Evolutionary conservation across 164 flowering plant species (phyloP), one percentile per base, ranked within the genome.

Genomic region (Annona squamosa): DNA sequence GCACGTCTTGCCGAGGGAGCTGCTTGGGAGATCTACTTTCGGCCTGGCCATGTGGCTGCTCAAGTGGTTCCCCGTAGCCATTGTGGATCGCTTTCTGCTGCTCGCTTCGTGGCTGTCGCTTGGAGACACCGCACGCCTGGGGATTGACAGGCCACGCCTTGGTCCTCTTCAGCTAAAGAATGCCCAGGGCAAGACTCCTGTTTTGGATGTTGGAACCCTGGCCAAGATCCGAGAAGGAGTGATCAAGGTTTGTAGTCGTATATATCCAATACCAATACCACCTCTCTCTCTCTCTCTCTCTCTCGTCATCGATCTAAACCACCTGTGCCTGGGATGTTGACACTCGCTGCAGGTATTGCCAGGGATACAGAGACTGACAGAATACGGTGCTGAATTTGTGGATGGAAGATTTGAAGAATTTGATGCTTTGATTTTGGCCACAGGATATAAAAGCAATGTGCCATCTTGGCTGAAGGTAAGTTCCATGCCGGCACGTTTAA

Each of bases 11-110:
- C 99, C 99, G 16, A 86, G 85, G 76, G 93, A 95, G 86, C 88
- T 95, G 90, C 81, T 95, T 41, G 98, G 99, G 7, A 84, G 70
- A 78, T 95, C 99, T 56, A 95, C 99, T 77, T 95, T 93, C 73
- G 98, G 88, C 71, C 48, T 93, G 77, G 86, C 98, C 80, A 91
- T 89, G 97, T 90, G 86, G 83, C 82, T 95, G 79, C 90, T 91
- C 65, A 93, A 89, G 85, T 90, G 98, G 99, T 48, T 95, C 19
- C 97, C 97, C 47, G 67, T 89, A 61, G 81, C 88, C 62, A 68
- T 90, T 17, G 99, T 91, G 66, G 99, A 94, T 80, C 84, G 73
- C 10, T 79, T 95, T 66, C 74, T 95, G 41, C 87, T 95, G 9
- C 71, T 89, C 0, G 52, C 85, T 1, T 82, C 97, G 0, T 63